Base-by-base conservation (phyloP, 2,329 filamentous ascomycete genomes). In the Epichloe festucae region DNA sequence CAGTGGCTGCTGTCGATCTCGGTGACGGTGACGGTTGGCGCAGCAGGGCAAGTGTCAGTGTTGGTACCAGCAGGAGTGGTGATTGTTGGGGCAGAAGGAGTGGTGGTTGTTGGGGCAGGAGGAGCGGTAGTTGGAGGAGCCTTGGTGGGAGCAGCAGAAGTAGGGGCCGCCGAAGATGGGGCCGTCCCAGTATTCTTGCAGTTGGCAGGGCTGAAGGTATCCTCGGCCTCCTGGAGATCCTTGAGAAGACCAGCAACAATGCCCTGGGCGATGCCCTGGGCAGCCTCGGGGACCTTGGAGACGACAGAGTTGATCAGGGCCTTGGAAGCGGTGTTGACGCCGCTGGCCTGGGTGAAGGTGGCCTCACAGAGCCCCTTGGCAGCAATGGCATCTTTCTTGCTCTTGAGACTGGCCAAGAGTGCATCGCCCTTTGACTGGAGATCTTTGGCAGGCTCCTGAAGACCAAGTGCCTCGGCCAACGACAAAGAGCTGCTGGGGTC, bases 11-110 rank as follows among this genome's bases (percentile, higher is more conserved):
- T 42, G 27, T 49, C 47, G 11, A 36, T 36, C n/a, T 36, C 38
- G 27, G 47, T 49, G 27, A 49, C 47, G 39, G 47, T 49, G 47
- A 49, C 39, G 3, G 47, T 49, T 2, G 21, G n/a, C 39, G 47
- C 47, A 42, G 39, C 47, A 41, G 47, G 47, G 47, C 47, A 49
- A n/a, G 47, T 43, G 4, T 43, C 39, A 43, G 31, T 21, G 21
- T 14, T 14, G 17, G 38, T 19, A 8, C 19, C 8, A 36, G 47
- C 1, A 21, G 27, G 21, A 41, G 19, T 7, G 14, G 46, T 23
- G 21, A 21, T 7, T 4, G 47, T n/a, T 12, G 38, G 8, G 10
- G 38, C n/a, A 42, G 47, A 3, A 27, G 23, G 23, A 27, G 23
- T 1, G 23, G 23, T 27, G 23, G 7, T 3, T 31, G 27, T 31